Evolutionary conservation across 2,329 filamentous ascomycete genomes (phyloP).

Genomic region (Pseudohalonectria lignicola): DNA sequence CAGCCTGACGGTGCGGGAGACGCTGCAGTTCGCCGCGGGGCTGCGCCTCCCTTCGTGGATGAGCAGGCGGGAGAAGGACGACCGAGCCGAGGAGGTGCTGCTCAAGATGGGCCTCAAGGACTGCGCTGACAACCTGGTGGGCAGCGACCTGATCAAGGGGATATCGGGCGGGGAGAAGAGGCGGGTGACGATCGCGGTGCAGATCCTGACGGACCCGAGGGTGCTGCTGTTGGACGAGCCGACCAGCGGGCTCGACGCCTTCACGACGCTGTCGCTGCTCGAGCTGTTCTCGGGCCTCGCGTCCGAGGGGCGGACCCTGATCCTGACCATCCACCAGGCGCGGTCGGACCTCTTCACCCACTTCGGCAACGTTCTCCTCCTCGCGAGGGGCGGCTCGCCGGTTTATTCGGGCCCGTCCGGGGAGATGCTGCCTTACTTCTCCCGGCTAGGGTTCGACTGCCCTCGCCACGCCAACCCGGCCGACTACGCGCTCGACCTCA

Average conservation of each 20-base stretch:
- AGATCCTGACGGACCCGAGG: constrained; percentile 64
- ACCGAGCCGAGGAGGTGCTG: constrained; percentile 59
- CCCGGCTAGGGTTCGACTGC: constrained; percentile 61
- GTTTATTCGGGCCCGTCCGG: constrained; percentile 55
- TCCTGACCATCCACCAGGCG: constrained; percentile 71
- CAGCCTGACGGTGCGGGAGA: constrained; percentile 66
- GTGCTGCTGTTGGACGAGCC: constrained; percentile 60
- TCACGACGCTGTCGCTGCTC: constrained; percentile 67
- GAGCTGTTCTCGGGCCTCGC: constrained; percentile 62
- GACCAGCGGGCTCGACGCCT: constrained; percentile 61
- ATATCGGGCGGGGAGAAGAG: constrained; percentile 68
- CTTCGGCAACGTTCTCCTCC: constrained; percentile 61
- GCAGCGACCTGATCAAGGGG: constrained; percentile 62
- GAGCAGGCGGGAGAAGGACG: constrained; percentile 54
- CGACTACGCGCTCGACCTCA: constrained; percentile 67
- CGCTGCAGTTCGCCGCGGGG: constrained; percentile 58
- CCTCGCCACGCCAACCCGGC: constrained; percentile 63
- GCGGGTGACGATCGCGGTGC: constrained; percentile 66
- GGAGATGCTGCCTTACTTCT: constrained; percentile 67
- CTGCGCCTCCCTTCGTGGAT: constrained; percentile 61
- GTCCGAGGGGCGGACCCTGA: constrained; percentile 60
- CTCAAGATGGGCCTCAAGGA: constrained; percentile 69
- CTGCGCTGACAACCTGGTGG: constrained; percentile 64
- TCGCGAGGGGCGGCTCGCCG: constrained; percentile 57
- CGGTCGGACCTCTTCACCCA: constrained; percentile 61